Base-by-base conservation (phyloP, 2,329 filamentous ascomycete species). In the Macrophomina phaseolina region DNA sequence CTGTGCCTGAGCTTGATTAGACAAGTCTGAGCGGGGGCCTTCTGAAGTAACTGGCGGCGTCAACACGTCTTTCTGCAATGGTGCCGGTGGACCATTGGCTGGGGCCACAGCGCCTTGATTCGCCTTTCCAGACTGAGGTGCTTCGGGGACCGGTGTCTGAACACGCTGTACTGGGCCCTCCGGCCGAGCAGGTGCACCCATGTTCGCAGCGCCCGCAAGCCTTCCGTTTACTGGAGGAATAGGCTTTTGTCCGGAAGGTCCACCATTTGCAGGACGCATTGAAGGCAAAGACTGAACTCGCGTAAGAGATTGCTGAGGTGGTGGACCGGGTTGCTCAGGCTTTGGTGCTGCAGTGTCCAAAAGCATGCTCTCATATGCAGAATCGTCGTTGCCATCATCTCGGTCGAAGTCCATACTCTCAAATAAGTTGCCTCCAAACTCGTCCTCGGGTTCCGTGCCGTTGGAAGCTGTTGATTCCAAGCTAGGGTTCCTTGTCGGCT, bases 381-480 rank as follows among this genome's bases (percentile, higher is more conserved):
- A 67, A 40, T 67, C 65, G 18, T 67, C 56, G 6, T 67, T 63
- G n/a, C 12, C 56, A 30, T 62, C 40, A 5, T 48, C 5, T 14
- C 38, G 56, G 38, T 67, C 65, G 28, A 67, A 67, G 45, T 67
- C 65, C 12, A 81, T 89, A 34, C 90, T 87, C 69, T 91, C 82
- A 74, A 80, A 84, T 67, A 78, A 77, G 74, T 79, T 84, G 73
- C 81, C 87, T 71, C 80, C 86, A 75, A 81, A 86, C 69, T 87
- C 84, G 66, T 87, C 84, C 68, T 86, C 85, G 64, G 83, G 82
- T 36, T 85, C 81, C 12, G 75, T 81, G 23, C 75, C 71, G 34
- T 75, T 73, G 5, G 77, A 79, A 6, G 72, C 68, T 42, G 70
- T 71, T 2, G 79, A 74, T 36, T 79, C 75, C n/a, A 75, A 72